Evolutionary conservation across 2,329 filamentous ascomycete genomes (phyloP), one percentile per base, ranked within the genome.

Genomic region (Aspergillus carbonarius): DNA sequence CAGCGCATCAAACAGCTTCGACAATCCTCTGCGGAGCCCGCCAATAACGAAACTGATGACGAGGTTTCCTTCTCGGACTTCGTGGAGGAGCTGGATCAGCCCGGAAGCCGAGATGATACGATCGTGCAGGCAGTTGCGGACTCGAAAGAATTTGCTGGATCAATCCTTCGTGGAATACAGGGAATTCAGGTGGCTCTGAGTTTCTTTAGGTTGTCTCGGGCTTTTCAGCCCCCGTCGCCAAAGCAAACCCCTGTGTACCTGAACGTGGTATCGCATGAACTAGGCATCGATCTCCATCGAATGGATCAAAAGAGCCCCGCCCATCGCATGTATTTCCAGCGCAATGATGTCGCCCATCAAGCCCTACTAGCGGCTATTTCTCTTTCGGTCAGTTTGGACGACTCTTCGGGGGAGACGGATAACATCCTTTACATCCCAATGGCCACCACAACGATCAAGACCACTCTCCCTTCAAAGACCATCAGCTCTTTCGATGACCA

Each of bases 241-340:
- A 82, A 83, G 3, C 86, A 88, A 27, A 81, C 83, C n/a, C 88
- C 91, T 3, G 83, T 96, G 7, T 86, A 90, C 60, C 82, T 97
- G 60, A 96, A 93, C 70, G 84, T 93, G 46, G 92, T 93, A 6
- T 96, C 96, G 85, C 98, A 99, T 74, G 96, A 99, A 73, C 87
- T 99, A 42, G 93, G 93, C 60, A 85, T 99, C 71, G 95, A 99
- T 71, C 80, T 99, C 40, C 89, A 98, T 72, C 88, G 93, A 20
- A 83, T 99, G 55, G 93, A 99, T 72, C 89, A 91, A 42, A 93
- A 91, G 68, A 96, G 93, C 15, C 92, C 95, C 0, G 92, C 93
- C 0, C 95, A 99, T 80, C 88, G 95, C 63, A 99, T 98, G 95
- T 98, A 99, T 76, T 99, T 99, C 71, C 91, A 93, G 2, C 87